Conservation (phyloP, 139 green algal genomes). For the Eudorina sp. region DNA sequence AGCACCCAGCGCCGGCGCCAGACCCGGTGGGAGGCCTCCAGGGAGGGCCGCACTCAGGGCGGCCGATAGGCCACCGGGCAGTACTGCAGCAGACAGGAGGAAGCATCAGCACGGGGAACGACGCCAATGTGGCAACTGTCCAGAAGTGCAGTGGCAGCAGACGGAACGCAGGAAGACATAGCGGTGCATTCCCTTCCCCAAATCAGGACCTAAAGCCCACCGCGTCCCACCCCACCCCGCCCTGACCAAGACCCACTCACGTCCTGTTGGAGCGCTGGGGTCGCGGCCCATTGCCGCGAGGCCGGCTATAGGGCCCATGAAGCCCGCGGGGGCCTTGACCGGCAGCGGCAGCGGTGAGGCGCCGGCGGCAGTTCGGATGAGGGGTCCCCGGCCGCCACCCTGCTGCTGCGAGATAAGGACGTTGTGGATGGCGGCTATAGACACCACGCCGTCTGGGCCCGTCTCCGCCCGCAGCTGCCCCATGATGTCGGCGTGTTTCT, state of each 20-base stretch:
- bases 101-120: too few relatives aligned
- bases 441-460: constrained; percentile 27
- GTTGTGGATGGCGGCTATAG: constrained; percentile 46
- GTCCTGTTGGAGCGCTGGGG: not conserved
- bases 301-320: not conserved
- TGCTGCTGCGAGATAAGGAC: constrained; percentile 29
- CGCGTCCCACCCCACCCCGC: too few relatives aligned
- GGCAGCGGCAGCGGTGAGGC: not conserved
- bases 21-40: not conserved
- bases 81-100: not conserved
- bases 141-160: too few relatives aligned
- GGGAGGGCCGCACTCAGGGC: not conserved
- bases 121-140: too few relatives aligned
- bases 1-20: not conserved
- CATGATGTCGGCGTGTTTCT: constrained; percentile 45
- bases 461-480: not conserved
- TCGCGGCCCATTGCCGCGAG: not conserved
- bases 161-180: too few relatives aligned
- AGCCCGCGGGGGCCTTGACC: not conserved
- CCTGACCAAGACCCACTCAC: constrained; percentile 18
- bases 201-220: too few relatives aligned
- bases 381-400: not conserved
- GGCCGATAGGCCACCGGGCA: not conserved
- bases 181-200: too few relatives aligned
- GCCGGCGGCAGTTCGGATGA: not conserved